These are phyloP conservation scores for Graphilbum ipis-grandicollis DNA, from an alignment of 2,329 filamentous ascomycete genomes.

Conservation along the genomic window DNA sequence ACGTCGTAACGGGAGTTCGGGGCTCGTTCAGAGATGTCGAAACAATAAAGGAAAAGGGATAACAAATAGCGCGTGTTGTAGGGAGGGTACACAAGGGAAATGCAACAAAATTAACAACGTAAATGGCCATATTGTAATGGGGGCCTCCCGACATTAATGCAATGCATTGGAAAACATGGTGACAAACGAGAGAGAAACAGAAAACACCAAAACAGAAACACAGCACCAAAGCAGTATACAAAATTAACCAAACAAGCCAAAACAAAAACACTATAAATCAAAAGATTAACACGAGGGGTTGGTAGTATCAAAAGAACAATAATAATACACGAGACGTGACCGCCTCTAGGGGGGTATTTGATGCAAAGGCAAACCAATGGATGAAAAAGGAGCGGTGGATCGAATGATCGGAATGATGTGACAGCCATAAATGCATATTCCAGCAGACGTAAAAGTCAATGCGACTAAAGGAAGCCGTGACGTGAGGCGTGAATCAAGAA, in stretches of 20 bases:
- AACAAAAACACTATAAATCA: neutral
- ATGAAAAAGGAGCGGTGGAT: too few relatives aligned
- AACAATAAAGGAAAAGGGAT: neutral
- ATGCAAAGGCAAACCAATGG: slow-evolving; percentile 1
- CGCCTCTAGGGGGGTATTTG: slow-evolving; percentile 3
- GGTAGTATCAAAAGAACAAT: neutral
- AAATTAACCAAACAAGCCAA: neutral
- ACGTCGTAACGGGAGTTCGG: neutral
- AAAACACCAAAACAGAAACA: neutral
- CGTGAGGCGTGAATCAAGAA: too few relatives aligned
- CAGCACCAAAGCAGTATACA: neutral
- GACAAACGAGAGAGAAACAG: too few relatives aligned
- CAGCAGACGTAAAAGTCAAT: too few relatives aligned
- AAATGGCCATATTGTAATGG: neutral
- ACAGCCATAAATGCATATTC: too few relatives aligned
- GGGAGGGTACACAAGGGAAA: neutral
- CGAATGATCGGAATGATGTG: too few relatives aligned
- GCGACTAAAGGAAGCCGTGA: too few relatives aligned
- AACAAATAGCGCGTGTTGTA: neutral
- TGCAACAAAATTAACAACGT: neutral
- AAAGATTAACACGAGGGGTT: neutral
- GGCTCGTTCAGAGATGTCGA: too few relatives aligned
- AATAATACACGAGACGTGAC: slow-evolving; percentile 2
- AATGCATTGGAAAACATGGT: neutral
- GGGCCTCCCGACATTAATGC: neutral